Percentiles rank a stretch among this genome's conserved stretches.
These are phyloP conservation scores for Oenanthe sinensis DNA, from an alignment of 129 eudicot species.

Conservation along the genomic window DNA sequence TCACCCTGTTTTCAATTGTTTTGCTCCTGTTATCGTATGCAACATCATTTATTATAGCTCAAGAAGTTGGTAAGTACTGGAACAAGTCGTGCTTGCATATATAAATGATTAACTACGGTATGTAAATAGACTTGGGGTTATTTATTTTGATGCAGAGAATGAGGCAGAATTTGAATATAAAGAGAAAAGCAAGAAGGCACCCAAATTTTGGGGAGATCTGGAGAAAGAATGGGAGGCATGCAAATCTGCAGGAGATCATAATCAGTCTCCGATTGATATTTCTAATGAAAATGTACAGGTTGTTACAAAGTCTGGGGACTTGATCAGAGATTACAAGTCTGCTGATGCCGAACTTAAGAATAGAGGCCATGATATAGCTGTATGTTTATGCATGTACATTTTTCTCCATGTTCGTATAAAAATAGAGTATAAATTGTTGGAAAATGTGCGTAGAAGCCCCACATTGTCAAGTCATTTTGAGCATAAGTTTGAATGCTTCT, in stretches of 20 bases:
- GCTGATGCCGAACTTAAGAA: conserved; percentile 29
- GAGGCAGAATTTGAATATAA: conserved; percentile 26
- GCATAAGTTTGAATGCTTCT: no score
- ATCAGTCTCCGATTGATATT: conserved; percentile 48
- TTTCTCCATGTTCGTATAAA: no score
- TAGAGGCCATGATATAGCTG: conserved; percentile 47
- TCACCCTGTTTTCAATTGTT: not conserved
- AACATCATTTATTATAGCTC: conserved; percentile 6
- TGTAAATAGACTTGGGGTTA: not conserved
- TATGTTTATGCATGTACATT: conserved; percentile 6
- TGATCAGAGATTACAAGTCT: conserved; percentile 21
- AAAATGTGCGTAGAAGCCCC: no score
- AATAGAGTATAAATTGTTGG: no score
- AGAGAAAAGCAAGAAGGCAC: conserved; percentile 23
- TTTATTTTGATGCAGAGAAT: conserved; percentile 16
- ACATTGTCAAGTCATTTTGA: no score
- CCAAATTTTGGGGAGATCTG: conserved; percentile 30
- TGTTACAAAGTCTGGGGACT: conserved; percentile 1
- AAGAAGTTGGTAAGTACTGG: conserved; percentile 22
- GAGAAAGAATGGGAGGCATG: conserved; percentile 41
- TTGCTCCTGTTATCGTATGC: not conserved
- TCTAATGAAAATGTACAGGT: conserved; percentile 12
- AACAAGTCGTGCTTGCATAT: not conserved
- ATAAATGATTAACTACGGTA: not conserved
- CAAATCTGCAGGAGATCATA: conserved; percentile 15